phyloP scores from a whole-genome alignment of 768 basidiomycete genomes.

The Leccinum rimulosum region DNA sequence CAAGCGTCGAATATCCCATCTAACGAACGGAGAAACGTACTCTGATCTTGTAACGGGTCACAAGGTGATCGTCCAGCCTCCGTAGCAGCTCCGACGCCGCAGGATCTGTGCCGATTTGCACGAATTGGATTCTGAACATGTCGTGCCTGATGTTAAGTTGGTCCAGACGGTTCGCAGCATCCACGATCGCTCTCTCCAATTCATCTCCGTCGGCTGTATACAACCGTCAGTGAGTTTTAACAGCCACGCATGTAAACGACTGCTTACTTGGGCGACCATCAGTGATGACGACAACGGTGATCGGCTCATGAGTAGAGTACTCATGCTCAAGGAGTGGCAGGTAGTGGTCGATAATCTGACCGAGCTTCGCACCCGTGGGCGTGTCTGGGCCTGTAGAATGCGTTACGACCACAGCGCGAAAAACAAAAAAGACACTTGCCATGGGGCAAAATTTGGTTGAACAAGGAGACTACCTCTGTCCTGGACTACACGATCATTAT shows the following conservation, averaged over 20 bases:
- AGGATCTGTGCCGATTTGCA: constrained; percentile 43
- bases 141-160: constrained; percentile 31
- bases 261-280: constrained; percentile 40
- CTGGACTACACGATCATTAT: constrained; percentile 15
- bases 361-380: constrained; percentile 38
- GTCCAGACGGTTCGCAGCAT: constrained; percentile 40
- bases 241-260: neutral
- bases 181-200: constrained; percentile 32
- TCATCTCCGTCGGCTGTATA: constrained; percentile 28
- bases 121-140: constrained; percentile 46
- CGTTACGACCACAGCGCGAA: neutral
- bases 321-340: constrained; percentile 31
- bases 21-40: constrained; percentile 6
- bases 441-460: constrained; percentile 23
- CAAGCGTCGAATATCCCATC: neutral
- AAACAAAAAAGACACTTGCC: constrained; percentile 11
- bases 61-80: constrained; percentile 40
- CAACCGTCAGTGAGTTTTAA: neutral
- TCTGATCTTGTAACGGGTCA: constrained; percentile 30
- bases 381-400: constrained; percentile 30
- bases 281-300: constrained; percentile 38
- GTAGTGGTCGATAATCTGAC: constrained; percentile 37
- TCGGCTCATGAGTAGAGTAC: constrained; percentile 33
- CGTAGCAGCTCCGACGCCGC: constrained; percentile 39
- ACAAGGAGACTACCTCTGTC: constrained; percentile 22